Conservation (phyloP, 2,329 filamentous ascomycete species). For the Chrysosphaeria jannelii region DNA sequence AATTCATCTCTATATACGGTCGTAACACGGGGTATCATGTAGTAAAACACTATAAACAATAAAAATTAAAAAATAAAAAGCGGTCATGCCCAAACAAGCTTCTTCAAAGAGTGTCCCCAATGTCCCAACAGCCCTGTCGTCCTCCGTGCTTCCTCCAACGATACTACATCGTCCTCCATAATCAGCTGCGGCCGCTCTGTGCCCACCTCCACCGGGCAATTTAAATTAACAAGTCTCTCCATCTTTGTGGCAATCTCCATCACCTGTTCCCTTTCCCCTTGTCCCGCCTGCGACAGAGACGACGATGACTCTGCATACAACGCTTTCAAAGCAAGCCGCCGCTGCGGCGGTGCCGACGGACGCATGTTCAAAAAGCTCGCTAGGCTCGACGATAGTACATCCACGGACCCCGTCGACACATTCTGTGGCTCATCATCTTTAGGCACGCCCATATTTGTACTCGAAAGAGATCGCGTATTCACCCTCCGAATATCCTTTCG, state of each 20-base stretch:
- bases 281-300: constrained; percentile 13
- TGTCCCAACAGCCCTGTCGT: constrained; percentile 69
- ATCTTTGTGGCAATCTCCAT: constrained; percentile 47
- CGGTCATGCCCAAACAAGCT: constrained; percentile 48
- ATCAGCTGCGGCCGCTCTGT: constrained; percentile 17
- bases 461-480: constrained; percentile 60
- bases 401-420: constrained; percentile 2
- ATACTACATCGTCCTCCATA: constrained; percentile 43
- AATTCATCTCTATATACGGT: constrained; percentile 44
- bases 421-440: constrained; percentile 3
- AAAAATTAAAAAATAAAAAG: too few relatives aligned
- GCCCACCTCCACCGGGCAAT: constrained; percentile 11
- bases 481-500: constrained; percentile 43
- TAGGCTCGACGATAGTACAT: constrained; percentile 8
- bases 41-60: too few relatives aligned
- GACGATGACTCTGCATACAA: constrained; percentile 15
- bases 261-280: constrained; percentile 24
- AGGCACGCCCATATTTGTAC: constrained; percentile 6
- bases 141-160: constrained; percentile 55
- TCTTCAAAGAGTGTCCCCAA: constrained; percentile 72
- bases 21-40: too few relatives aligned
- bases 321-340: constrained; percentile 23
- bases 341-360: constrained; percentile 7
- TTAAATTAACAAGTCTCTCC: constrained; percentile 28
- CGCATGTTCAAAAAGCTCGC: constrained; percentile 14